Conservation (phyloP, 345 rosid genomes). For the Camelina laxa region DNA sequence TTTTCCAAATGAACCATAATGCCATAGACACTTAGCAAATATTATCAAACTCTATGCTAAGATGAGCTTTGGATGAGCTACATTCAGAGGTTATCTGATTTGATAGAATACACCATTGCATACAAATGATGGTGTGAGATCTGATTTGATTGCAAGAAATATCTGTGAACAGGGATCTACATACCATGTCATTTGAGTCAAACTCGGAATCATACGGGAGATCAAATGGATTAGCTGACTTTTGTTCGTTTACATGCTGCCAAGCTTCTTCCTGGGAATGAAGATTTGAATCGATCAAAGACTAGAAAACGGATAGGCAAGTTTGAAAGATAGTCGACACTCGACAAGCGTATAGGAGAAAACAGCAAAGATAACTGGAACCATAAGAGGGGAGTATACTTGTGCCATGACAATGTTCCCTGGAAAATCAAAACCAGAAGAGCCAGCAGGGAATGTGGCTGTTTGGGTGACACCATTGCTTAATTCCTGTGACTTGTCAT, state of each 20-base stretch:
- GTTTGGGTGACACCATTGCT: conserved; percentile 44
- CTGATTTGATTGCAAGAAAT: not conserved
- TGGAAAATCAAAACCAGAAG: conserved; percentile 42
- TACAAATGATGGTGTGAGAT: conserved; percentile 18
- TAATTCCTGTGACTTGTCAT: conserved; percentile 47
- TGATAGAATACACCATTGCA: not conserved
- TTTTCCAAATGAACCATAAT: conserved; percentile 13
- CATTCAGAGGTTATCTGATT: not conserved
- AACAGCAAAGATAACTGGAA: conserved; percentile 50
- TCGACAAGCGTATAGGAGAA: conserved; percentile 21
- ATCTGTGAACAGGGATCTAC: conserved; percentile 30
- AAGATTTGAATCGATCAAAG: conserved; percentile 9
- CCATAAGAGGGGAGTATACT: conserved; percentile 46
- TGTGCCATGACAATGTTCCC: conserved; percentile 44
- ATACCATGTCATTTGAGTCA: conserved; percentile 72
- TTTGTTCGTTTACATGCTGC: conserved; percentile 46
- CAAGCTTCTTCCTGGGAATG: conserved; percentile 57
- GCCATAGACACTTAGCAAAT: conserved; percentile 1
- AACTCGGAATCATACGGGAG: conserved; percentile 70
- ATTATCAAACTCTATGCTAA: not conserved
- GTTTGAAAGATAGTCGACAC: conserved; percentile 12
- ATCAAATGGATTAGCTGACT: conserved; percentile 94
- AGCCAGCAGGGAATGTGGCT: conserved; percentile 41
- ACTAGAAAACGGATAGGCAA: conserved; percentile 17
- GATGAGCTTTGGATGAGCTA: conserved; percentile 4